Percentiles rank a stretch among this genome's conserved stretches.
phyloP scores from a whole-genome alignment of 345 rosid genomes.

The Triadica sebifera region DNA sequence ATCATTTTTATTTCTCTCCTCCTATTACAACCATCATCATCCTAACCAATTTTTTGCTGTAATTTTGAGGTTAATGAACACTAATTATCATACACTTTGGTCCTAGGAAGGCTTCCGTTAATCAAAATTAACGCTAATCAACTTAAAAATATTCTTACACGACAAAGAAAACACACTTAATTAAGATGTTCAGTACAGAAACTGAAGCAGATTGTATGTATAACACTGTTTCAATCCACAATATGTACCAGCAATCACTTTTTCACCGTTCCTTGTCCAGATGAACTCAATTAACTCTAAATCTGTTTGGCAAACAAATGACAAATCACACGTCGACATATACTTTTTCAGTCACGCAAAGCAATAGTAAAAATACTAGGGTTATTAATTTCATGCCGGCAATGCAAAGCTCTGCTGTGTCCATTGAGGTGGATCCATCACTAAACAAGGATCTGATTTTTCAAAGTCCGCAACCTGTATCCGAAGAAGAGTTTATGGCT shows the following conservation, averaged over 20 bases:
- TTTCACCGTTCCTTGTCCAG: neutral
- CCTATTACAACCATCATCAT: too few species aligned
- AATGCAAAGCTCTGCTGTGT: conserved; percentile 69
- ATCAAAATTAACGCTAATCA: too few species aligned
- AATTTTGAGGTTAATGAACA: too few species aligned
- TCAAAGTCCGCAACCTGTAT: conserved; percentile 79
- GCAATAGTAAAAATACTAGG: neutral
- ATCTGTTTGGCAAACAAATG: neutral
- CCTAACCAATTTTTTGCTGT: too few species aligned
- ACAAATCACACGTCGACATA: neutral
- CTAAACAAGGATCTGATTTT: conserved; percentile 77
- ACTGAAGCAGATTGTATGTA: too few species aligned
- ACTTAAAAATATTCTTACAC: too few species aligned
- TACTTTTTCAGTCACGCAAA: neutral
- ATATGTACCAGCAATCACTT: neutral
- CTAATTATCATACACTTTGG: too few species aligned
- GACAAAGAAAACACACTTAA: too few species aligned
- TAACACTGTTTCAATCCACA: too few species aligned
- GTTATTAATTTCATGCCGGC: conserved; percentile 42
- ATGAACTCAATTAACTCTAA: neutral
- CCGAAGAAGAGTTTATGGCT: conserved; percentile 18
- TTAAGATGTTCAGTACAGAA: too few species aligned
- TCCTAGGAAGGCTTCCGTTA: too few species aligned
- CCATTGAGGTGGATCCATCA: conserved; percentile 88
- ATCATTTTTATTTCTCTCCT: too few species aligned